Conservation (phyloP, 2,329 filamentous ascomycete genomes). For the Akanthomyces dipterigenus region DNA sequence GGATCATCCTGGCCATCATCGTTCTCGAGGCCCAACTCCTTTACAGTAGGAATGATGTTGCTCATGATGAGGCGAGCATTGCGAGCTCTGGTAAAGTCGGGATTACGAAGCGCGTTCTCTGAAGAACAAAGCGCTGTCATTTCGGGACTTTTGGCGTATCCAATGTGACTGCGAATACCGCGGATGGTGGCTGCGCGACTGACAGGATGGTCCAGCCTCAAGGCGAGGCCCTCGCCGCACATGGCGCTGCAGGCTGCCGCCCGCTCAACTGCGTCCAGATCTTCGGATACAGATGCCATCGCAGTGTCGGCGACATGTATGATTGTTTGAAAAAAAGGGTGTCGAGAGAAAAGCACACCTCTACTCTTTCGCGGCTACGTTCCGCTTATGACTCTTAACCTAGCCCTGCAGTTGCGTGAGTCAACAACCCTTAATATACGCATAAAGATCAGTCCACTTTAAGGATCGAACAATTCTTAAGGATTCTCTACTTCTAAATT, state of each 20-base stretch:
- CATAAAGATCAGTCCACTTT: no score
- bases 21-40: slow-evolving; percentile 11
- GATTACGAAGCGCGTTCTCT: not conserved
- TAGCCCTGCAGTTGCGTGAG: not conserved
- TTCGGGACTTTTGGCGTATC: slow-evolving; percentile 1
- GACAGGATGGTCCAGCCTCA: not conserved
- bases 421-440: not conserved
- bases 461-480: no score
- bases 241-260: not conserved
- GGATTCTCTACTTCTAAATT: no score
- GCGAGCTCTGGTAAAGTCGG: slow-evolving; percentile 7
- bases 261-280: not conserved
- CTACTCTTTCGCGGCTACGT: not conserved
- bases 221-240: not conserved
- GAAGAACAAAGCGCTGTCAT: not conserved
- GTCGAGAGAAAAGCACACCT: not conserved
- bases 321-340: not conserved
- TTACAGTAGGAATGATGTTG: slow-evolving; percentile 22
- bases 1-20: not conserved
- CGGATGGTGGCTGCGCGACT: not conserved
- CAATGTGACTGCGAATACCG: slow-evolving; percentile 1
- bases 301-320: not conserved
- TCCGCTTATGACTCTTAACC: not conserved
- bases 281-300: not conserved
- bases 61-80: slow-evolving; percentile 33